Conservation (phyloP, 345 rosid species). For the Balakata baccata region DNA sequence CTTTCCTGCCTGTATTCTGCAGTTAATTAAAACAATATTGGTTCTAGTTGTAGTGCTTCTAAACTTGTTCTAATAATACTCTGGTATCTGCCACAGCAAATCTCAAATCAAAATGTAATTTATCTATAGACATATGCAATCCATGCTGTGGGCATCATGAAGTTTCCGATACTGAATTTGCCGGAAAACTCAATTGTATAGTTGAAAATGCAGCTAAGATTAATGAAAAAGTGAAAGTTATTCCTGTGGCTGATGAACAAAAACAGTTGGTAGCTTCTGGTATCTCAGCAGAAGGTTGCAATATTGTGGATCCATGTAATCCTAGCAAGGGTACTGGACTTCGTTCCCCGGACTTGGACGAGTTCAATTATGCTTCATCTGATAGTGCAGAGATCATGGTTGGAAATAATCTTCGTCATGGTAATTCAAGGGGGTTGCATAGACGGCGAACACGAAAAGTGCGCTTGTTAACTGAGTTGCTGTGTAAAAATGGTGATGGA, state of each 20-base stretch:
- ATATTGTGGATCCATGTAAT: slow-evolving; percentile 31
- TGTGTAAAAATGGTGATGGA: slow-evolving; percentile 38
- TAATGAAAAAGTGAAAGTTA: slow-evolving; percentile 24
- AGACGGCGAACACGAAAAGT: slow-evolving; percentile 63
- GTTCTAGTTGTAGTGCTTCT: neutral
- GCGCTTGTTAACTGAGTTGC: slow-evolving; percentile 71
- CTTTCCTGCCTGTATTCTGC: slow-evolving; percentile 7
- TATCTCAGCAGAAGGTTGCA: slow-evolving; percentile 29
- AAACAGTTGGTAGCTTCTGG: slow-evolving; percentile 28
- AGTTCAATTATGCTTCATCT: slow-evolving; percentile 41
- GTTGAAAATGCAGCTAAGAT: slow-evolving; percentile 20
- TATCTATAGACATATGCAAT: slow-evolving; percentile 25
- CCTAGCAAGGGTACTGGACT: slow-evolving; percentile 30
- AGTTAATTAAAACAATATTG: slow-evolving; percentile 5
- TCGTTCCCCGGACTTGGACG: slow-evolving; percentile 39
- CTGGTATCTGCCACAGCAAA: slow-evolving; percentile 33
- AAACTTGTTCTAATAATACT: slow-evolving; percentile 17
- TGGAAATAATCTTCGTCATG: slow-evolving; percentile 26
- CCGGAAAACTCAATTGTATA: slow-evolving; percentile 2
- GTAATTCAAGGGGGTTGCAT: slow-evolving; percentile 39
- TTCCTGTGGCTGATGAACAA: slow-evolving; percentile 22
- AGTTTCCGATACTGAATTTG: slow-evolving; percentile 24
- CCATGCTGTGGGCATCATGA: slow-evolving; percentile 22
- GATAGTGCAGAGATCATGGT: slow-evolving; percentile 49
- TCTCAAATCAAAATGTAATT: slow-evolving; percentile 23